These are phyloP conservation scores for Cymbopogon flexuosus DNA, from an alignment of 202 grass and related monocot genomes.

Conservation along the genomic window DNA sequence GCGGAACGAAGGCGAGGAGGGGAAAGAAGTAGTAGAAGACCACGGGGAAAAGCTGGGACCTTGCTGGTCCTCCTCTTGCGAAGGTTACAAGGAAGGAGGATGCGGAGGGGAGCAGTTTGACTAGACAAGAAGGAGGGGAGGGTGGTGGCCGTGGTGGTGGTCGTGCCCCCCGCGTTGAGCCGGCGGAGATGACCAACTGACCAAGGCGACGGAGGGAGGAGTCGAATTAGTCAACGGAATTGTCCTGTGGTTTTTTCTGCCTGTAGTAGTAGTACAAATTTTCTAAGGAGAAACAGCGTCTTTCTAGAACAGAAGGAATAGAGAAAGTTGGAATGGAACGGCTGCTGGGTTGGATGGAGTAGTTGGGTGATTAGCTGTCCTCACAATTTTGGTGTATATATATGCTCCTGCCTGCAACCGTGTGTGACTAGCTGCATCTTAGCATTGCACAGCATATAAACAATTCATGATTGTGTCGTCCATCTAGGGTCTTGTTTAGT, in stretches of 20 bases:
- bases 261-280: too few relatives aligned
- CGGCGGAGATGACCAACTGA: slow-evolving; percentile 50
- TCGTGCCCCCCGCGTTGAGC: slow-evolving; percentile 38
- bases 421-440: too few relatives aligned
- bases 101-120: slow-evolving; percentile 26
- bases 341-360: too few relatives aligned
- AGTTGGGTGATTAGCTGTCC: too few relatives aligned
- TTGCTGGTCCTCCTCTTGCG: slow-evolving; percentile 13
- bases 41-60: slow-evolving; percentile 7
- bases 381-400: too few relatives aligned
- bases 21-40: not conserved
- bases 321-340: not conserved
- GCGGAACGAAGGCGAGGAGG: not conserved
- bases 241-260: not conserved
- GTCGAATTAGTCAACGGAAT: slow-evolving; percentile 26
- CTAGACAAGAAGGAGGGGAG: not conserved
- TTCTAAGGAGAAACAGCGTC: not conserved
- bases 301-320: not conserved
- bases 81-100: slow-evolving; percentile 43
- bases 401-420: too few relatives aligned
- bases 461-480: too few relatives aligned
- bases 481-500: not conserved
- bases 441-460: too few relatives aligned
- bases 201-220: not conserved
- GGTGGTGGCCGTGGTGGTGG: not conserved